A percentile compares a stretch with the other conserved stretches of the same genome.
Evolutionary conservation across 805 yeast genomes (phyloP).

Genomic region (Nadsonia fulvescens): DNA sequence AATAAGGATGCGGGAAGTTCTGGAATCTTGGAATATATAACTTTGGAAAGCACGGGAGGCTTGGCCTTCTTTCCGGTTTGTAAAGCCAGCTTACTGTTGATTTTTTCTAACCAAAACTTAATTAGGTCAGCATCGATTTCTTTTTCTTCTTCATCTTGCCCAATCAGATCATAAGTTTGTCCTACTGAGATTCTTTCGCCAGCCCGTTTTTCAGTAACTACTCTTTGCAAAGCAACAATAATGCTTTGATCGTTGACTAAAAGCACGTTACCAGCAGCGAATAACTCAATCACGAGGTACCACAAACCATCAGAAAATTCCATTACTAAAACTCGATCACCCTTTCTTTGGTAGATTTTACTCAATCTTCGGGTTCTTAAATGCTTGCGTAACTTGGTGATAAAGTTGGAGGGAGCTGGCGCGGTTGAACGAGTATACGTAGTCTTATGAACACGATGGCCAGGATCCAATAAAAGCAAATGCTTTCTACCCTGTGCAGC

Average conservation of each 20-base stretch:
- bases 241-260: slow-evolving; percentile 50
- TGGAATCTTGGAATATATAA: slow-evolving; percentile 49
- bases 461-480: slow-evolving; percentile 65
- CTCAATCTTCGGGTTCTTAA: slow-evolving; percentile 65
- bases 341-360: slow-evolving; percentile 50
- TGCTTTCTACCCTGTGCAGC: slow-evolving; percentile 69
- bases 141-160: slow-evolving; percentile 8
- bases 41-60: slow-evolving; percentile 42
- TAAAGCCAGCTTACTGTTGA: slow-evolving; percentile 3
- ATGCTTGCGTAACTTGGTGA: slow-evolving; percentile 70
- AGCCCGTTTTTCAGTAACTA: slow-evolving; percentile 56
- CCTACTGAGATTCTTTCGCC: slow-evolving; percentile 53
- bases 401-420: slow-evolving; percentile 71
- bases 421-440: slow-evolving; percentile 68
- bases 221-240: slow-evolving; percentile 58
- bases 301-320: slow-evolving; percentile 68
- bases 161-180: slow-evolving; percentile 31
- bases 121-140: not conserved
- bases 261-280: slow-evolving; percentile 85
- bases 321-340: slow-evolving; percentile 69
- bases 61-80: slow-evolving; percentile 7
- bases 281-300: slow-evolving; percentile 73
- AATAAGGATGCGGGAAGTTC: slow-evolving; percentile 67
- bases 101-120: not conserved
- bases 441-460: slow-evolving; percentile 62